Evolutionary conservation across 2,329 filamentous ascomycete genomes (phyloP).

Genomic region (Rhynchosporium graminicola): DNA sequence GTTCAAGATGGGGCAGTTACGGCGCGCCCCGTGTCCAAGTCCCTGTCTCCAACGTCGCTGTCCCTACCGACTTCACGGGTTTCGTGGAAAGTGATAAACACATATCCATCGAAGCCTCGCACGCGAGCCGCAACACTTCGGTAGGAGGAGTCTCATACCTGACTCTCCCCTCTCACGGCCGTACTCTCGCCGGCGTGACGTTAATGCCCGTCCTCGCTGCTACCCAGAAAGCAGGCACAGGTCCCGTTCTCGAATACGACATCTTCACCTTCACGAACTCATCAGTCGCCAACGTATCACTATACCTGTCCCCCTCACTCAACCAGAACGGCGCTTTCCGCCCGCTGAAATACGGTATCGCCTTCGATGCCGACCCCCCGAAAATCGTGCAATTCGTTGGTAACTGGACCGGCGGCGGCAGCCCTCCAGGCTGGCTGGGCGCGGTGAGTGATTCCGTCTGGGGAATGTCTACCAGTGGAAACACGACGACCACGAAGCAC

Average conservation of each 20-base stretch:
- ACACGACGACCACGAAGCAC: constrained; percentile 37
- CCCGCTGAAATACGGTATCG: constrained; percentile 54
- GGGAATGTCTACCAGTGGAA: constrained; percentile 32
- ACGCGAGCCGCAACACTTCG: constrained; percentile 49
- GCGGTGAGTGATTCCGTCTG: constrained; percentile 36
- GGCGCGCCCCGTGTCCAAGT: constrained; percentile 52
- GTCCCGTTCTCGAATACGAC: constrained; percentile 60
- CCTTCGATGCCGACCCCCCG: constrained; percentile 44
- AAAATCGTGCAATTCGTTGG: constrained; percentile 41
- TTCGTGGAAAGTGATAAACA: constrained; percentile 64
- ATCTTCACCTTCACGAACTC: constrained; percentile 60
- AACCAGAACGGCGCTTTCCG: constrained; percentile 50
- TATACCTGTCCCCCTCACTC: constrained; percentile 54
- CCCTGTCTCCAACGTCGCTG: constrained; percentile 52
- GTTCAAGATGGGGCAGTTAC: constrained; percentile 45
- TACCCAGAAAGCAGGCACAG: constrained; percentile 50
- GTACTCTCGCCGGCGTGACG: constrained; percentile 59
- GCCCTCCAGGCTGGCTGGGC: constrained; percentile 30
- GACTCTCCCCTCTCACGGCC: constrained; percentile 55
- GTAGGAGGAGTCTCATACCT: constrained; percentile 47
- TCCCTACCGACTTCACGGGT: constrained; percentile 56
- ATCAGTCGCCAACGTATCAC: constrained; percentile 42
- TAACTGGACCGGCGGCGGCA: constrained; percentile 31
- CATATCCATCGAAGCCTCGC: constrained; percentile 55
- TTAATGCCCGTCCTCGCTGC: constrained; percentile 54